Base-by-base conservation (phyloP, 1,139 yeast genomes). In the Pichia sp. region DNA sequence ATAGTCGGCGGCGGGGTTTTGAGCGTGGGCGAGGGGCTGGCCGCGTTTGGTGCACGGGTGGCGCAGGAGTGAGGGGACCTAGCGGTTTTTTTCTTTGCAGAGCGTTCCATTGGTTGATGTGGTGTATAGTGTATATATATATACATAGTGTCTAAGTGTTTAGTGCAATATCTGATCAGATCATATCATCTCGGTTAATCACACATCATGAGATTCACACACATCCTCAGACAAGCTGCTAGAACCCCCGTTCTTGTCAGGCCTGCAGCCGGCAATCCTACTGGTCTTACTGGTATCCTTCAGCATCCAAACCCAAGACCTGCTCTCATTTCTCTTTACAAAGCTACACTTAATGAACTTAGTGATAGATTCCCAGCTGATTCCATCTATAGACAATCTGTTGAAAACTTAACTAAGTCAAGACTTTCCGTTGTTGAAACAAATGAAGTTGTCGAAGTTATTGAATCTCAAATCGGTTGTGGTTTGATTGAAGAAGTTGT, bases 241-340 rank as follows among this genome's bases (percentile, higher is more conserved):
- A 46, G 33, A 30, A 31, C 48, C 3, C 82, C 81, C 59, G 82
- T 86, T 42, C 75, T 86, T 58, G 78, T 86, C 56, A 81, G 76
- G 65, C 74, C 89, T n/a, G 80, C 81, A 7, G 71, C 75, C 46
- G 93, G 93, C 13, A 75, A 77, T 59, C 87, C 93, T 42, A 87
- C 95, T 41, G 96, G 96, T 61, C 65, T 88, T 56, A 79, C 96
- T 9, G 95, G 95, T 1, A 68, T 88, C 56, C 76, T 73, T 66
- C 86, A 84, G 65, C 95, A 87, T 67, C 95, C 96, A 53, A 79
- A 84, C 67, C 96, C 96, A 53, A 80, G 89, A 68, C 93, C 95
- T 3, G 87, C 91, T 4, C 75, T 88, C 62, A 72, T 82, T 54
- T 78, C 86, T 50, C 74, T 87, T 47, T 88, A 88, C 72, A 79